Conservation (phyloP, 768 basidiomycete species). For the Hericium erinaceus region DNA sequence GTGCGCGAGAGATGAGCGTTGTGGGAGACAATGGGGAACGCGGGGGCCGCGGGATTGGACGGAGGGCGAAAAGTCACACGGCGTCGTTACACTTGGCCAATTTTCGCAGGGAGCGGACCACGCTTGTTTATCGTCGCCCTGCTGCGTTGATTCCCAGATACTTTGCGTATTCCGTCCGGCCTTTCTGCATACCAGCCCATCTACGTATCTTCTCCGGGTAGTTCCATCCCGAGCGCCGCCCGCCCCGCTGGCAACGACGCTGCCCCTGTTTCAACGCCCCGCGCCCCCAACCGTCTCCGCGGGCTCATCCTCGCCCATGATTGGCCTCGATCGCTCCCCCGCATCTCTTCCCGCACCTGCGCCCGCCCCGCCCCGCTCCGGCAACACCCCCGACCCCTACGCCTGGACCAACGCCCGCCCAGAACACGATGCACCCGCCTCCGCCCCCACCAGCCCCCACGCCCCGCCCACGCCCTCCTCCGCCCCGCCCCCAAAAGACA, state of each 20-base stretch:
- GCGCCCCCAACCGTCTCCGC: no score
- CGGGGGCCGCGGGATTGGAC: no score
- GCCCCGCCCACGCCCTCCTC: slow-evolving; percentile 13
- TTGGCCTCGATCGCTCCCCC: background rate
- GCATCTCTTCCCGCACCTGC: background rate
- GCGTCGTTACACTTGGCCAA: background rate
- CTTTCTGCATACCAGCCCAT: background rate
- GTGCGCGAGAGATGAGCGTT: no score
- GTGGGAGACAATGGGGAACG: no score
- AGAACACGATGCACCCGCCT: no score
- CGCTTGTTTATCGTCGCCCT: background rate
- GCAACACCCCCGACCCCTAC: no score
- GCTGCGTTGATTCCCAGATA: no score
- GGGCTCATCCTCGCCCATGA: background rate
- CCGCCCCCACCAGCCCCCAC: background rate
- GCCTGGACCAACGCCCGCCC: no score
- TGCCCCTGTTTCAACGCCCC: no score
- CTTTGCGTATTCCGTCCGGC: background rate
- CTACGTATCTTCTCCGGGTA: background rate
- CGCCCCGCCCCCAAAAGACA: background rate
- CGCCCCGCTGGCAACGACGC: no score
- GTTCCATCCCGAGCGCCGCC: no score
- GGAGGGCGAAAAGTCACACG: no score
- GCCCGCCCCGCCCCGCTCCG: background rate
- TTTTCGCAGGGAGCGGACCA: background rate